These are phyloP conservation scores for Steccherinum ochraceum DNA, from an alignment of 768 basidiomycete species.

Conservation along the genomic window DNA sequence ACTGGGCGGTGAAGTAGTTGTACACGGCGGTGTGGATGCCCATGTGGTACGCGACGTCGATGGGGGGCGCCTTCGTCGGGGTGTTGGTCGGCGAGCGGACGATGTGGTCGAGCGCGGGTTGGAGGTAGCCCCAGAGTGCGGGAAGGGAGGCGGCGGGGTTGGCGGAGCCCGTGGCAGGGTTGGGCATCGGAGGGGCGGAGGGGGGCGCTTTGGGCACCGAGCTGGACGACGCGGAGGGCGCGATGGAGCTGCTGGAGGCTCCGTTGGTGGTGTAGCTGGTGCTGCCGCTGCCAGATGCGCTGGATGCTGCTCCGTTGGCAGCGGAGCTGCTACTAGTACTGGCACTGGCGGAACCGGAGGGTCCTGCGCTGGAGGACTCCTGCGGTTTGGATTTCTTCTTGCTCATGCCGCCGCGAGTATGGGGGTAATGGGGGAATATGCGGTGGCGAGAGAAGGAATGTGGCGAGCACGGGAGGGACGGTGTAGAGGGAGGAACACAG, in stretches of 20 bases:
- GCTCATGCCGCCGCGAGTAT: background rate
- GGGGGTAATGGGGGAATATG: background rate
- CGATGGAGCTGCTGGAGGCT: constrained; percentile 2
- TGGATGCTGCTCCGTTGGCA: no score
- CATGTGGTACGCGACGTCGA: constrained; percentile 68
- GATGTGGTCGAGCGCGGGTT: constrained; percentile 74
- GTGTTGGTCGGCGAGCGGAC: constrained; percentile 61
- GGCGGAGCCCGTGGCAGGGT: constrained; percentile 39
- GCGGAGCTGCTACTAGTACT: background rate
- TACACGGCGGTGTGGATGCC: constrained; percentile 80
- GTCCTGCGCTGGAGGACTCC: background rate
- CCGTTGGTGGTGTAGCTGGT: background rate
- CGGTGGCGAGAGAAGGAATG: background rate
- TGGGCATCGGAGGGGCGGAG: constrained; percentile 17
- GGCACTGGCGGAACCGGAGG: background rate
- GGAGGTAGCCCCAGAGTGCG: constrained; percentile 68
- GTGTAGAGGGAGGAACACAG: no score
- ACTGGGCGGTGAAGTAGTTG: constrained; percentile 54
- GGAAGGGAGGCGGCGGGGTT: constrained; percentile 70
- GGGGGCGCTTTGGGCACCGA: constrained; percentile 4
- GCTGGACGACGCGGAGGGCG: constrained; percentile 2
- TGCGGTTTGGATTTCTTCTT: background rate
- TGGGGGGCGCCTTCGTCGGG: constrained; percentile 55
- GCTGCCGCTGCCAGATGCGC: background rate
- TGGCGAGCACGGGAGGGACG: no score